Base-by-base conservation (phyloP, 208 protist species). In the Balamuthia mandrillaris region DNA sequence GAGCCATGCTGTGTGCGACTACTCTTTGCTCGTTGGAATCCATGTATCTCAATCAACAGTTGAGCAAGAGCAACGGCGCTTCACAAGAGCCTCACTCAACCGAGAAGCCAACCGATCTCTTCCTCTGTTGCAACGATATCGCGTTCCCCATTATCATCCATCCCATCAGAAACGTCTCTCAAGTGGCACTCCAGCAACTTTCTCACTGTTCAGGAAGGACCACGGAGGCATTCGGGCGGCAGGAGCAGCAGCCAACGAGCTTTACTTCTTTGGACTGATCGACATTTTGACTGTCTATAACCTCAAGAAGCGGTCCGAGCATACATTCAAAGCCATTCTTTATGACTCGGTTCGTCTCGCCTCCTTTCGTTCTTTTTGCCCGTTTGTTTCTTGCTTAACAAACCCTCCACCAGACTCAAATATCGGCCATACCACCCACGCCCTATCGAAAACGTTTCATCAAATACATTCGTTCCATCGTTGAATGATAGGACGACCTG, bases 251-350 rank as follows among this genome's bases (percentile, higher is more conserved):
- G 12, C 12, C 29, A 37, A 21, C 1, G 74, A 81, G 52, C n/a
- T 81, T 39, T 81, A 81, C n/a, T 81, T 16, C 18, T 4, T 81
- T 3, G 74, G 51, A 9, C 4, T 81, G 33, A 81, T 81, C 74
- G 74, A 81, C 74, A 47, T 81, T 24, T 37, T 81, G 3, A 60
- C 45, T 7, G 27, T 35, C 24, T 81, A 81, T 54, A 33, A 0
- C 33, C 49, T 65, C 51, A 81, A 81, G 74, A 81, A 81, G 51
- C 60, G 65, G 74, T 41, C 51, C 9, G 74, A 81, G 51, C 74
- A 65, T 39, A 47, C 51, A 18, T 33, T 81, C 74, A 81, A 81
- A 39, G 51, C 68, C 45, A 58, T 78, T 18, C 42, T 78, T 21
- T 47, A 78, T 33, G 68, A 78, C 29, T 3, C 68, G 27, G 68